Evolutionary conservation across 345 rosid species (phyloP), one percentile per base, ranked within the genome.

Genomic region (Alliaria petiolata): DNA sequence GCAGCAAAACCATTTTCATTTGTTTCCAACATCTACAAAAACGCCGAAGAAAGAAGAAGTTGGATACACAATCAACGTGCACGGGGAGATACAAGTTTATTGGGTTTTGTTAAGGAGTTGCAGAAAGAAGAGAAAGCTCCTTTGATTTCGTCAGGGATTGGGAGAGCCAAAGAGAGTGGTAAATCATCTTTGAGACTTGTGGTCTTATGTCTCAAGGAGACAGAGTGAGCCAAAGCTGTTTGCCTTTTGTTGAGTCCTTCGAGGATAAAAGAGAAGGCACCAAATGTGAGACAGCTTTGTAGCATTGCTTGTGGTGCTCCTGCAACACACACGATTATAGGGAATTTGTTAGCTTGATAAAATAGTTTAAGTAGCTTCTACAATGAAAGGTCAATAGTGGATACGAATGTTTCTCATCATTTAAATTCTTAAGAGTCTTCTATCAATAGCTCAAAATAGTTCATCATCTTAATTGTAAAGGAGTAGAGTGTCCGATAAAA

Each of bases 231-330:
- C 64, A 93, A 57, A 19, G 96, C 96, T 35, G 90, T 81, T 74
- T 85, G 93, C 78, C 84, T 85, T 79, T 84, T 88, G 89, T 89
- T 91, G 43, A 91, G 77, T 67, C 91, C 87, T 66, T 91, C 97
- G 0, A 86, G 63, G 52, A 95, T 77, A 49, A 83, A 89, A 1
- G 99, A 91, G 78, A 89, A 91, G 42, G 92, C 95, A 63, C 96
- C 99, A 64, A 89, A 84, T 15, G 93, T 84, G 26, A 95, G 70
- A 78, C 99, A 95, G 70, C 86, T 89, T 69, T 83, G 89, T 30
- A 92, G 65, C 75, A 92, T 85, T 58, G 87, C 83, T 76, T 78
- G 89, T 6, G 93, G 96, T 45, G 90, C 77, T 67, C 42, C 96
- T 87, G 85, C 73, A n/a, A 56, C 63, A 51, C 16, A 62, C 38